phyloP scores from a whole-genome alignment of 257 asterid genomes.

The Salvia splendens region DNA sequence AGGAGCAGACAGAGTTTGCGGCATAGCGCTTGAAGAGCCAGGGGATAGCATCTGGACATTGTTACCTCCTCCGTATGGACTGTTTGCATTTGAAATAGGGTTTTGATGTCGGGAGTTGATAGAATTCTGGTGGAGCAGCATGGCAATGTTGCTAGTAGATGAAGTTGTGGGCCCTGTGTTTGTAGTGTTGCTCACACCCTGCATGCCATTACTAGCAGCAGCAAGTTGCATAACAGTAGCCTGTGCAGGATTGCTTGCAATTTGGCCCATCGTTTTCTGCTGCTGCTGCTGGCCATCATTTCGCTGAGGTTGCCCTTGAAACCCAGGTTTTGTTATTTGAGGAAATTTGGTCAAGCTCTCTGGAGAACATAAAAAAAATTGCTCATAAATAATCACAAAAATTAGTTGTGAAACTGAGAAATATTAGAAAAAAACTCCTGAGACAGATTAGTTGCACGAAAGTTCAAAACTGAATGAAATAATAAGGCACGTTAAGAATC shows the following conservation, averaged over 20 bases:
- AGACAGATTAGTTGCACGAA: background rate
- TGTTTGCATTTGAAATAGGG: slow-evolving; percentile 43
- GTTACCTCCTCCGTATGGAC: slow-evolving; percentile 56
- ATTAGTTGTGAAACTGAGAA: background rate
- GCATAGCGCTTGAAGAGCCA: slow-evolving; percentile 55
- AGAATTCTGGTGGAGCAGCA: slow-evolving; percentile 74
- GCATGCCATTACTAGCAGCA: slow-evolving; percentile 46
- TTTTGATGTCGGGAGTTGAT: slow-evolving; percentile 70
- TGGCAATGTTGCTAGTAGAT: slow-evolving; percentile 47
- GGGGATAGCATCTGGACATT: slow-evolving; percentile 71
- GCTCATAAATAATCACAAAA: background rate
- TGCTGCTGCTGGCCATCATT: slow-evolving; percentile 51
- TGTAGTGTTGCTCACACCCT: slow-evolving; percentile 44
- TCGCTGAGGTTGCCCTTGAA: slow-evolving; percentile 64
- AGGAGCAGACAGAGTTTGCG: slow-evolving; percentile 54
- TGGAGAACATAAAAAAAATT: slow-evolving; percentile 30
- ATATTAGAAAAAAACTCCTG: background rate
- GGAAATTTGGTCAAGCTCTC: slow-evolving; percentile 83
- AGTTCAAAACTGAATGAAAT: background rate
- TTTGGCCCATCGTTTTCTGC: slow-evolving; percentile 53
- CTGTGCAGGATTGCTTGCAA: slow-evolving; percentile 46
- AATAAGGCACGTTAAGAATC: background rate
- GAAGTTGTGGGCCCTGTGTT: slow-evolving; percentile 44
- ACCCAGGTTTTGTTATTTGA: slow-evolving; percentile 49
- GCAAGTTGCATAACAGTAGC: slow-evolving; percentile 51